A percentile compares a stretch with the other conserved stretches of the same genome.
Conservation (phyloP, 108 stramenopile species). For the Nannochloropsis salina region DNA sequence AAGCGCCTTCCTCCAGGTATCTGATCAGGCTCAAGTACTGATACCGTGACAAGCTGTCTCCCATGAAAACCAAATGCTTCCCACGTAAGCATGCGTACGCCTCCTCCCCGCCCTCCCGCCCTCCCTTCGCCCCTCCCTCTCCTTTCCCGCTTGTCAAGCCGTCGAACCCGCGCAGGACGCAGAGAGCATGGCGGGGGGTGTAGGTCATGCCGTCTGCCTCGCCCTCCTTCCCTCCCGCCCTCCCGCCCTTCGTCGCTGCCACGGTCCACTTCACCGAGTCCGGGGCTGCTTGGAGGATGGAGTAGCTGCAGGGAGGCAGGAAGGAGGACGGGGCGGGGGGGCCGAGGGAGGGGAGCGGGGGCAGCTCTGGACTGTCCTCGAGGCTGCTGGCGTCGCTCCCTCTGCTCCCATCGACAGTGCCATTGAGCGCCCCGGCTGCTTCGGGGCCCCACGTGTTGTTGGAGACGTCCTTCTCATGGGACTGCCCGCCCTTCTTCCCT, state of each 20-base stretch:
- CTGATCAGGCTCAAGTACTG: neutral
- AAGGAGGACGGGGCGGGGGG: neutral
- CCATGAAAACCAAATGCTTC: neutral
- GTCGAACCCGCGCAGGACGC: neutral
- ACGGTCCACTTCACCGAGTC: neutral
- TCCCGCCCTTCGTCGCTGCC: neutral
- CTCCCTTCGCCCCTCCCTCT: neutral
- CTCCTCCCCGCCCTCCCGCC: neutral
- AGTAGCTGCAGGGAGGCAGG: neutral
- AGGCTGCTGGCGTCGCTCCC: too few species aligned
- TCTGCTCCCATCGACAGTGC: too few species aligned
- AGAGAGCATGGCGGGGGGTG: neutral
- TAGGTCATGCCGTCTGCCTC: neutral
- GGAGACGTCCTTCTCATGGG: too few species aligned
- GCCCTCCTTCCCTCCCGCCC: neutral
- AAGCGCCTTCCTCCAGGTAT: neutral
- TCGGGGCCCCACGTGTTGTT: too few species aligned
- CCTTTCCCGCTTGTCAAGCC: neutral
- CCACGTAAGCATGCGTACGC: neutral
- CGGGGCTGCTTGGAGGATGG: neutral
- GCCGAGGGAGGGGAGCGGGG: neutral
- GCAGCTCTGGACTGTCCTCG: neutral
- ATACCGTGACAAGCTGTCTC: neutral
- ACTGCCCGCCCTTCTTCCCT: neutral
- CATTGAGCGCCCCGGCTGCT: too few species aligned